Base-by-base conservation (phyloP, 768 basidiomycete species). In the Leccinum boreale region DNA sequence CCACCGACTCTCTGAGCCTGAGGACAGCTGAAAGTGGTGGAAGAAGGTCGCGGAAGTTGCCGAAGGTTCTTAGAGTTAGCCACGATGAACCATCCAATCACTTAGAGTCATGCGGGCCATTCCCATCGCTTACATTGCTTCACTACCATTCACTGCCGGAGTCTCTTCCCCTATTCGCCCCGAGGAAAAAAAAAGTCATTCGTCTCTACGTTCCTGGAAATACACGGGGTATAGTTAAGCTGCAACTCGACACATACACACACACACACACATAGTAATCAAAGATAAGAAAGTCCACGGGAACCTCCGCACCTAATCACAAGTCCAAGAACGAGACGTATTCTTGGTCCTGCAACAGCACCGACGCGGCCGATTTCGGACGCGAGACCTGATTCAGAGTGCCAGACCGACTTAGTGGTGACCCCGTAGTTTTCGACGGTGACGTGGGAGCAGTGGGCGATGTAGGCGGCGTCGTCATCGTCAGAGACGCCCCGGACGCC, bases 301-400 rank as follows among this genome's bases (percentile, higher is more conserved):
- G 39, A 42, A 8, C 39, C 10, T 10, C 3, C 17, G 36, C 36
- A n/a, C n/a, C 36, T 39, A 39, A 39, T 66, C 53, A 65, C 5
- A 70, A 28, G 2, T 70, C 69, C 52, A 70, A 50, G 31, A 70
- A 70, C 15, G 69, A 70, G 14, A 70, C 58, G 54, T 63, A 69
- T 35, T 70, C 65, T 45, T 8, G 48, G 21, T 58, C 56, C 47
- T 70, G 63, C 12, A 49, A 45, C n/a, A 62, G 48, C 14, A 53
- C 48, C 2, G 61, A 45, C 19, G 52, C 5, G 11, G 58, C 35
- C 23, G 59, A 47, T 39, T 23, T 54, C 7, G 19, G 36, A 14
- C 19, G 44, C n/a, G 35, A 51, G 8, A 24, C 23, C n/a, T n/a
- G 39, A 11, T n/a, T 42, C 39, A 17, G 39, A 19, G n/a, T 10